These are phyloP conservation scores for Colletotrichum sp. DNA, from an alignment of 2,329 filamentous ascomycete species.

Conservation along the genomic window DNA sequence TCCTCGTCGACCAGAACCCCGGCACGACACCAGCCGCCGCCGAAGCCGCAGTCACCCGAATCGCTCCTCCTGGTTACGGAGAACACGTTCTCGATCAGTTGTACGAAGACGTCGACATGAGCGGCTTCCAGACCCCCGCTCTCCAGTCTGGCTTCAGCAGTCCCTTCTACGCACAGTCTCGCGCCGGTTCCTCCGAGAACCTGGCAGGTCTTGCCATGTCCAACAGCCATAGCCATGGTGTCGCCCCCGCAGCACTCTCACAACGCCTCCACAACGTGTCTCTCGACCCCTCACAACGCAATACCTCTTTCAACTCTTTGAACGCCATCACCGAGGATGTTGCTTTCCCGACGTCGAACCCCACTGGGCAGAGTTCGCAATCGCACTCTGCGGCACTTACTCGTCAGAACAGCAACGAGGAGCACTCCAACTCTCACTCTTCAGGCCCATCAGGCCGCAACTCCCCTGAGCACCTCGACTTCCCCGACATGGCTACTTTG, in stretches of 20 bases:
- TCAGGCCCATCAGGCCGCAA: conserved; percentile 59
- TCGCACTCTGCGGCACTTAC: conserved; percentile 53
- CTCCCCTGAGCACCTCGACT: conserved; percentile 62
- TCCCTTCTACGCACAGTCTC: conserved; percentile 74
- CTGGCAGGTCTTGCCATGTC: conserved; percentile 59
- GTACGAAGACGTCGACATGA: conserved; percentile 84
- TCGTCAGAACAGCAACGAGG: conserved; percentile 58
- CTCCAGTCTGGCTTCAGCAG: conserved; percentile 78
- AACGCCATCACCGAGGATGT: conserved; percentile 48
- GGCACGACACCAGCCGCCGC: conserved; percentile 50
- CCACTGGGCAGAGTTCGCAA: conserved; percentile 42
- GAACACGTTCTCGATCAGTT: conserved; percentile 88
- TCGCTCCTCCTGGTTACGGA: conserved; percentile 91
- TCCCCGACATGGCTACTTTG: conserved; percentile 66
- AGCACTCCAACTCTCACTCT: conserved; percentile 32
- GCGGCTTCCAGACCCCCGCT: conserved; percentile 80
- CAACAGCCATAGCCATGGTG: conserved; percentile 41
- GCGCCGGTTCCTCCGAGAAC: conserved; percentile 83
- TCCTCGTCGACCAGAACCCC: conserved; percentile 69
- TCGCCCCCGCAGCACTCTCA: conserved; percentile 61
- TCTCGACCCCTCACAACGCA: conserved; percentile 50
- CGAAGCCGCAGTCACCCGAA: conserved; percentile 61
- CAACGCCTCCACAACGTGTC: conserved; percentile 75
- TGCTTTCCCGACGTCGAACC: conserved; percentile 46
- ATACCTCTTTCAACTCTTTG: conserved; percentile 50